Evolutionary conservation across 192 early-diverging fungal genomes (phyloP), one percentile per base, ranked within the genome.

Genomic region (Backusella liffmaniae): DNA sequence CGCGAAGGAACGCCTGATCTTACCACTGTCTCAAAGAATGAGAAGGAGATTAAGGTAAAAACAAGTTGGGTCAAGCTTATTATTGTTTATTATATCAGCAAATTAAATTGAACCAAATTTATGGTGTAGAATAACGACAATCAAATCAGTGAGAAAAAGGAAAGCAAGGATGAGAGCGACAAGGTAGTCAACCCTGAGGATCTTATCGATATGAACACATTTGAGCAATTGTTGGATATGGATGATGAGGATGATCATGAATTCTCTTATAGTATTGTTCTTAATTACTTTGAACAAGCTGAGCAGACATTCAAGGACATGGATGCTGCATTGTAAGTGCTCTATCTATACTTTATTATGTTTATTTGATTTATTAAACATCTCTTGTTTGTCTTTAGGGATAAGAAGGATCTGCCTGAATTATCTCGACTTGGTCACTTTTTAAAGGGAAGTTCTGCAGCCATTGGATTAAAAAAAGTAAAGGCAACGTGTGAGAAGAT

Each of bases 161-260:
- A 18, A 26, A 49, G 6, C 46, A 74, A 66, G 41, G 62, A 73
- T 5, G 53, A 75, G 3, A 59, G 39, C 12, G 62, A 51, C 13
- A 72, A 66, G 37, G 70, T 78, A 18, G 36, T 78, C 23, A 78
- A 78, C 41, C 59, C 72, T 35, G 76, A 85, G 46, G 92, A 89
- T 23, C 89, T 97, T 44, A 85, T 96, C 41, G 94, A 97, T 73
- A 86, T 91, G 49, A 80, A 80, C 36, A 92, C 90, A n/a, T 96
- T 97, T 84, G 91, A 96, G 76, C 95, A 97, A 83, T 82, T 98
- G 36, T 78, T 97, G 44, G 92, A 94, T 23, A 96, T 97, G 95
- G 96, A 97, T 80, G 95, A 96, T 69, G 95, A 94, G 35, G 93
- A 93, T 46, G 95, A 96, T 12, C 85, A 88, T 76, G 88, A 86